A percentile compares a stretch with the other conserved stretches of the same genome.
phyloP scores from a whole-genome alignment of 2,329 filamentous ascomycete species.

The Thelonectria rubi region DNA sequence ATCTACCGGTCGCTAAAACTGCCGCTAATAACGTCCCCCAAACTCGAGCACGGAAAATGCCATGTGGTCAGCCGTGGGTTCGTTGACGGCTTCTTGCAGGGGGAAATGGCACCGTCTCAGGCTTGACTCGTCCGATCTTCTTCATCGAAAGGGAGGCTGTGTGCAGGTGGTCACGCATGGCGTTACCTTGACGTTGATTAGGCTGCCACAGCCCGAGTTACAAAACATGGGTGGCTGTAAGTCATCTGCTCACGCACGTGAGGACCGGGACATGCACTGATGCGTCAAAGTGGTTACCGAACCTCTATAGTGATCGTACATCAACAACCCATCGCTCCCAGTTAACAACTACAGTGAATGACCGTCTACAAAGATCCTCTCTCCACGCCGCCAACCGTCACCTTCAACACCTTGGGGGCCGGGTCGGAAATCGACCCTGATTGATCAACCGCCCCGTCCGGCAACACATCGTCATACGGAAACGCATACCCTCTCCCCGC shows the following conservation, averaged over 20 bases:
- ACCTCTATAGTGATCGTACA: neutral
- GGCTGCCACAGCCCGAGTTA: neutral
- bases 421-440: slow-evolving; percentile 69
- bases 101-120: neutral
- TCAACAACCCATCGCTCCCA: neutral
- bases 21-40: neutral
- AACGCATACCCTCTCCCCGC: slow-evolving; percentile 74
- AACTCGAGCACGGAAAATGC: neutral
- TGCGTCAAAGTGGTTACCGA: neutral
- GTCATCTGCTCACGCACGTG: neutral
- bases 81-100: neutral
- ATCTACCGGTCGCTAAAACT: neutral
- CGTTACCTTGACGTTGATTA: neutral
- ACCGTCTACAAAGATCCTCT: neutral
- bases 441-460: slow-evolving; percentile 64
- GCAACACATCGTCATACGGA: slow-evolving; percentile 74
- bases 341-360: neutral
- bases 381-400: slow-evolving; percentile 60
- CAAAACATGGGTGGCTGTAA: neutral
- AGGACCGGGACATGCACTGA: neutral
- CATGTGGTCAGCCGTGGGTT: neutral
- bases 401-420: slow-evolving; percentile 63
- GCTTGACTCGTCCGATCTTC: neutral
- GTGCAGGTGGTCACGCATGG: neutral
- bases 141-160: slow-evolving; percentile 3